Percentiles rank a stretch among this genome's conserved stretches.
phyloP scores from a whole-genome alignment of 495 filamentous ascomycete species.

The Penicillium fimorum region DNA sequence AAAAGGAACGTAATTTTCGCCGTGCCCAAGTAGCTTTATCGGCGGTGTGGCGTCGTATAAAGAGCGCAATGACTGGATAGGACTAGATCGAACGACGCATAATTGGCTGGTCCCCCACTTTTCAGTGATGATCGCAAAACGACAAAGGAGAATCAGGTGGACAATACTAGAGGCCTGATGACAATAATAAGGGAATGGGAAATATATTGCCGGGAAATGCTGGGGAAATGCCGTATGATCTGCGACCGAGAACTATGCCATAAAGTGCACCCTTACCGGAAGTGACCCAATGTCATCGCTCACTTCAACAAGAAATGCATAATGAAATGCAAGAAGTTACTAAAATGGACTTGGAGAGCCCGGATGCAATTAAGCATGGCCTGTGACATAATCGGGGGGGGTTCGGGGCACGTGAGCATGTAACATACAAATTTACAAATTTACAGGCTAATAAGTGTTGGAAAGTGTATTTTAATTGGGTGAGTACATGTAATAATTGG shows the following conservation, averaged over 20 bases:
- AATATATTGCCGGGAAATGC: not conserved
- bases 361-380: conserved; percentile 2
- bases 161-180: conserved; percentile 9
- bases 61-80: conserved; percentile 21
- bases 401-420: conserved; percentile 2
- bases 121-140: conserved; percentile 5
- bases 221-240: conserved; percentile 10
- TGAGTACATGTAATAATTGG: not conserved
- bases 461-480: not conserved
- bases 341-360: not conserved
- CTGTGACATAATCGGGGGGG: conserved; percentile 5
- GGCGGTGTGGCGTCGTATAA: conserved; percentile 26
- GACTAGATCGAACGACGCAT: conserved; percentile 32
- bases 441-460: not conserved
- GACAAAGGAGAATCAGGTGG: conserved; percentile 7
- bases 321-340: not conserved
- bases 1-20: not conserved
- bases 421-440: not conserved
- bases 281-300: not conserved
- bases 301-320: conserved; percentile 3
- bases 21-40: conserved; percentile 7
- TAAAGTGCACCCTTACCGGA: conserved; percentile 7
- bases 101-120: conserved; percentile 29
- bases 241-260: conserved; percentile 17
- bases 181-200: not conserved